Percentiles rank a stretch among this genome's conserved stretches.
Evolutionary conservation across 2,329 filamentous ascomycete species (phyloP).

Genomic region (Rutstroemia sydowiana): DNA sequence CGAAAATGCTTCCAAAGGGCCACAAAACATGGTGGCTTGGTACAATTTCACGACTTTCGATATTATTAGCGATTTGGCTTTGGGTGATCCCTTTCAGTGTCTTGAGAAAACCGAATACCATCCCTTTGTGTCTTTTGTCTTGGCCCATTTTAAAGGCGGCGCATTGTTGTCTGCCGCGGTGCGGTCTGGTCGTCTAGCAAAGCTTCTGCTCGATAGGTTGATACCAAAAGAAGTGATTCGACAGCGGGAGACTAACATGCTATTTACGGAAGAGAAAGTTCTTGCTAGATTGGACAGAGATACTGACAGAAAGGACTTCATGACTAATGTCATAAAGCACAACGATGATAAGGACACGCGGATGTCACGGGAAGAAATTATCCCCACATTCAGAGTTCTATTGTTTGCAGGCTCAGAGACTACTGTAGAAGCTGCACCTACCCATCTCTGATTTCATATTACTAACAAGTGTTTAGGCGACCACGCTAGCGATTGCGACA

Average conservation of each 20-base stretch:
- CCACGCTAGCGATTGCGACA: conserved; percentile 12
- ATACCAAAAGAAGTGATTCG: conserved; percentile 11
- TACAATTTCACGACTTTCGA: conserved; percentile 33
- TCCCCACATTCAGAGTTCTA: conserved; percentile 2
- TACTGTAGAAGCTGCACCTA: too few relatives aligned
- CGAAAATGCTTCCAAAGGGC: conserved; percentile 1
- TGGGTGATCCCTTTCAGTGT: conserved; percentile 35
- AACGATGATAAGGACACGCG: conserved; percentile 19
- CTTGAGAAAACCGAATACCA: conserved; percentile 25
- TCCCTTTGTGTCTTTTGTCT: conserved; percentile 25
- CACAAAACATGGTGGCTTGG: conserved; percentile 28
- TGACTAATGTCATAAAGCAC: conserved; percentile 23
- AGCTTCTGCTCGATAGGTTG: conserved; percentile 1
- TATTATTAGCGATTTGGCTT: conserved; percentile 36
- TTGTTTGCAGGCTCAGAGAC: conserved; percentile 14
- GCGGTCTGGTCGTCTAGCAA: conserved; percentile 12
- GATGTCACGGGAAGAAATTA: conserved; percentile 9
- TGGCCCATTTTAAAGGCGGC: conserved; percentile 19
- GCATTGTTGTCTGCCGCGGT: conserved; percentile 15
- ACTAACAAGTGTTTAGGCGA: too few relatives aligned
- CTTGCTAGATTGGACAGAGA: conserved; percentile 6
- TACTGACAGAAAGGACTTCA: conserved; percentile 31
- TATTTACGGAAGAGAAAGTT: conserved; percentile 16
- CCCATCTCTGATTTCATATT: too few relatives aligned
- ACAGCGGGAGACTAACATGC: conserved; percentile 13